Evolutionary conservation across 1,284 basidiomycete genomes (phyloP).

Genomic region (Rugosomyces carneus): DNA sequence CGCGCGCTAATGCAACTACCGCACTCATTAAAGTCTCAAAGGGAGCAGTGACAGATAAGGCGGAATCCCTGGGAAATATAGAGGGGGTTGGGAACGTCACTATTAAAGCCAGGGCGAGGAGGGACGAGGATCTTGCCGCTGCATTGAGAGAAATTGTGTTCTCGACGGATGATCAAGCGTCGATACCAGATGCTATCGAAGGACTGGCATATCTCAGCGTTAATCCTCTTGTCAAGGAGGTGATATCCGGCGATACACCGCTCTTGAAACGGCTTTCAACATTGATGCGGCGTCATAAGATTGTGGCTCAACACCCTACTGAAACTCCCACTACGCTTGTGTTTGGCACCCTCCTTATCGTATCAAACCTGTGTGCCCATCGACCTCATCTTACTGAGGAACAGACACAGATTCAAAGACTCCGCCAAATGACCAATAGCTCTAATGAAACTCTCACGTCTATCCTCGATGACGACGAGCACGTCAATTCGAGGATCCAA

Average conservation of each 20-base stretch:
- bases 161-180: conserved; percentile 30
- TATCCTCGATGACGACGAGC: conserved; percentile 52
- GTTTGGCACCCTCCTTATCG: conserved; percentile 73
- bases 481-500: conserved; percentile 56
- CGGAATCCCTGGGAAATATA: conserved; percentile 27
- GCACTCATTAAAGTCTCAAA: conserved; percentile 74
- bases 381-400: conserved; percentile 69
- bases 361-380: conserved; percentile 69
- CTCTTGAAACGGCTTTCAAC: conserved; percentile 63
- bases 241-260: conserved; percentile 44
- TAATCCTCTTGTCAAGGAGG: conserved; percentile 60
- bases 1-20: conserved; percentile 63
- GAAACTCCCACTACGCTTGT: conserved; percentile 47
- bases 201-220: conserved; percentile 78
- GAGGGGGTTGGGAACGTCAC: conserved; percentile 18
- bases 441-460: conserved; percentile 27
- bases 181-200: conserved; percentile 66
- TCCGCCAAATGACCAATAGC: conserved; percentile 66
- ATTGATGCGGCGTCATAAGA: conserved; percentile 47
- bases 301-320: conserved; percentile 19
- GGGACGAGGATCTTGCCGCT: conserved; percentile 43
- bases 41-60: conserved; percentile 44
- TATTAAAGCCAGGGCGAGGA: conserved; percentile 21
- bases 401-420: conserved; percentile 72
- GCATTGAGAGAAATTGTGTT: conserved; percentile 57